Evolutionary conservation across 73 alveolate genomes (phyloP).

Genomic region (Effrenium voratum): DNA sequence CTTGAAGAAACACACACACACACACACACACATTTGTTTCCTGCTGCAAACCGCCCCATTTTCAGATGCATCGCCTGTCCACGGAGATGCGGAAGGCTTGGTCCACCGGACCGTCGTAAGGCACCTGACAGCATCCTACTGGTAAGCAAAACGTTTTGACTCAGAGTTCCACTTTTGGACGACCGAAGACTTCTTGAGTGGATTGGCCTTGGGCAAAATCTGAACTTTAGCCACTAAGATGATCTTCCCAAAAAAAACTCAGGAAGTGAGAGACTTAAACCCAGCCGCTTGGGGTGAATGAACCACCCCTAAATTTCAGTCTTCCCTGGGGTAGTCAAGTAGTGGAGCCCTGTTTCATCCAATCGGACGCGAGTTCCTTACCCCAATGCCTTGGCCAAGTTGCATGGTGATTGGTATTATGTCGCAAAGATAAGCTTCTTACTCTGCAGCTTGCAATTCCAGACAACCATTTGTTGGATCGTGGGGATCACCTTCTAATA

Average conservation of each 20-base stretch:
- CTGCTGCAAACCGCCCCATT: neutral
- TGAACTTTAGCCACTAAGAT: neutral
- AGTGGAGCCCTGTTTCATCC: no score
- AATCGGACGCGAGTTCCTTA: no score
- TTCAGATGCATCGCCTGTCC: neutral
- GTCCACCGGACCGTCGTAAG: slow-evolving; percentile 90
- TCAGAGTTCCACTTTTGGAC: no score
- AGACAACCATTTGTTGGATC: no score
- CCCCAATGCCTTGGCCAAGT: no score
- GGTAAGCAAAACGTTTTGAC: no score
- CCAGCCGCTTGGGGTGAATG: neutral
- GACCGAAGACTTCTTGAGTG: no score
- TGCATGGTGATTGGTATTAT: no score
- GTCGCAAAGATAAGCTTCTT: no score
- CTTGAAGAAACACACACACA: neutral
- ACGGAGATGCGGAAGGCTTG: slow-evolving; percentile 12
- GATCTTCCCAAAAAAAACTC: neutral
- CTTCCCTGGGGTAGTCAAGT: no score
- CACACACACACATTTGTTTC: neutral
- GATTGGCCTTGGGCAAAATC: neutral
- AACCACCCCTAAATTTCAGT: neutral
- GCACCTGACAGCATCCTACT: slow-evolving; percentile 22
- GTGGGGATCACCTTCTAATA: no score
- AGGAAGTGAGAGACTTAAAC: neutral
- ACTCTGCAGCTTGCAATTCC: no score